Evolutionary conservation across 2,329 filamentous ascomycete genomes (phyloP).

Genomic region (Trichoderma asperellum): DNA sequence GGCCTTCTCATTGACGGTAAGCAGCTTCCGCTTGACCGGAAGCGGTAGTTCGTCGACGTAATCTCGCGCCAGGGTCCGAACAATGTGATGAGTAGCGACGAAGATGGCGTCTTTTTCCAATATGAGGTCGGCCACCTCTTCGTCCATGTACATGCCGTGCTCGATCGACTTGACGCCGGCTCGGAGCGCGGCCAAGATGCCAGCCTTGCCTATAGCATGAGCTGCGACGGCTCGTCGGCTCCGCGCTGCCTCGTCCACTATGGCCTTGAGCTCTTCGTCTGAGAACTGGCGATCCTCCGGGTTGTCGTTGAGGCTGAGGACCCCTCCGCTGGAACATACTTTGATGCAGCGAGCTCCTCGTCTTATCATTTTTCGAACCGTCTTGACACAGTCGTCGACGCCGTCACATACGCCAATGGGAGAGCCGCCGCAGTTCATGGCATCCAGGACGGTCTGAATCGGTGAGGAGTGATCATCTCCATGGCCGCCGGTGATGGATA

Average conservation of each 20-base stretch:
- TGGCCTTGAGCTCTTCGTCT: conserved; percentile 44
- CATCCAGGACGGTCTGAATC: conserved; percentile 38
- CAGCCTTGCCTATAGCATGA: conserved; percentile 48
- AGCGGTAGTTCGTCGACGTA: conserved; percentile 42
- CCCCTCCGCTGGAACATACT: conserved; percentile 46
- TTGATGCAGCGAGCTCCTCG: conserved; percentile 48
- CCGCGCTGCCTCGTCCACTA: conserved; percentile 45
- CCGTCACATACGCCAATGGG: conserved; percentile 44
- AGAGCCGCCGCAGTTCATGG: conserved; percentile 42
- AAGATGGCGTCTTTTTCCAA: conserved; percentile 44
- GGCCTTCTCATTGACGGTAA: conserved; percentile 44
- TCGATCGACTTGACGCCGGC: conserved; percentile 47
- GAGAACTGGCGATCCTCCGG: conserved; percentile 47
- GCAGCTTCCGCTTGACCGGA: conserved; percentile 23
- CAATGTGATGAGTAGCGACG: conserved; percentile 46
- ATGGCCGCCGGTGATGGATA: conserved; percentile 55
- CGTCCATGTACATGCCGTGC: conserved; percentile 47
- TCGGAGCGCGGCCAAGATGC: conserved; percentile 44
- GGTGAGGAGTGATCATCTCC: conserved; percentile 46
- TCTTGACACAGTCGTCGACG: conserved; percentile 47
- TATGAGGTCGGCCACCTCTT: conserved; percentile 47
- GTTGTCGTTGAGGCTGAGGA: conserved; percentile 46
- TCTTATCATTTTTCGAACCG: conserved; percentile 46
- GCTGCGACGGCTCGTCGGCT: conserved; percentile 45
- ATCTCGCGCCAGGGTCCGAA: conserved; percentile 39